Base-by-base conservation (phyloP, 768 basidiomycete species). In the Tricholoma sp. region DNA sequence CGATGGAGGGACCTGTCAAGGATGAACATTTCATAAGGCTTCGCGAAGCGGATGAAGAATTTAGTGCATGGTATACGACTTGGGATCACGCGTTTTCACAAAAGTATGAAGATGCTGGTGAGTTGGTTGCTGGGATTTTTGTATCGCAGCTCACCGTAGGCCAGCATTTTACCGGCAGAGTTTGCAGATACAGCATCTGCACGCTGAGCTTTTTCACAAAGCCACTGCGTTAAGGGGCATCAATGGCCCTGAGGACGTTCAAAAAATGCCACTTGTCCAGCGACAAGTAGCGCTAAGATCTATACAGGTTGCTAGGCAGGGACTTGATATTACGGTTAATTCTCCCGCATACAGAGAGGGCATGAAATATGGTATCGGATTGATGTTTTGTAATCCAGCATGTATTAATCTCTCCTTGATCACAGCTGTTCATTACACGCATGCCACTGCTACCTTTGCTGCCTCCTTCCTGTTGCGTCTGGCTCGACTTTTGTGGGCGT, bases 401-500 rank as follows among this genome's bases (percentile, higher is more conserved):
- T 8, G 54, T 28, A 24, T 9, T 41, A 52, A 39, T 56, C 45
- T 56, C 45, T 62, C 53, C 55, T 39, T 45, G 10, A 29, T 45
- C 51, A 44, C 55, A 91, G 91, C 92, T 13, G 89, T 94, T n/a
- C 87, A 91, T 66, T 89, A 90, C 64, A 89, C 89, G 12, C 94
- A 98, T 66, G 91, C 91, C 41, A 91, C 92, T 29, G 94, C 94
- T 5, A 96, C 94, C 0, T 98, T 98, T 72, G 83, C 91, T 18
- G 94, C 94, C 11, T 91, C 92, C 3, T 89, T 98, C 70, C 76
- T 96, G 57, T 77, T 98, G 50, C 86, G 94, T 32, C 76, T 97
- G 49, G 84, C 87, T 36, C 84, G 94, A 24, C 77, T 98, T 39
- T 95, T 97, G 91, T 93, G 66, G 72, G 90, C 72, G 9, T 10